These are phyloP conservation scores for Aspergillus sergii DNA, from an alignment of 2,329 filamentous ascomycete species.

Conservation along the genomic window DNA sequence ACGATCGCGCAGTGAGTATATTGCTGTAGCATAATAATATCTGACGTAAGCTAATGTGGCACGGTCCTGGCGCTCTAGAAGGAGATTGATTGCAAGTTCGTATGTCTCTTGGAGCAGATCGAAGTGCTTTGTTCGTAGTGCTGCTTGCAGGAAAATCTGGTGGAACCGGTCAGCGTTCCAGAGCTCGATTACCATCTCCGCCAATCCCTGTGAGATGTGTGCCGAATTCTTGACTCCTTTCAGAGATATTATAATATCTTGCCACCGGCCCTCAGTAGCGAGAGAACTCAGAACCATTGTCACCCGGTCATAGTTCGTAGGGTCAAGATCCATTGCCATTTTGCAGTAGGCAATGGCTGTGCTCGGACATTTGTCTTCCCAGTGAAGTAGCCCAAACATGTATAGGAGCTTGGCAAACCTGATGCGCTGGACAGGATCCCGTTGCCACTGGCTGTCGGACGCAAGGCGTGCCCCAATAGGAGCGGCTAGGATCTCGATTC, in stretches of 20 bases:
- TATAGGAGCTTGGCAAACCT: not conserved
- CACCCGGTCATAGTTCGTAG: not conserved
- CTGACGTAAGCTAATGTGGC: conserved; percentile 17
- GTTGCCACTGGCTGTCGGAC: not conserved
- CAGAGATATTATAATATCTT: not conserved
- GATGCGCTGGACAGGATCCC: not conserved
- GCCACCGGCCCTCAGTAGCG: conserved; percentile 2
- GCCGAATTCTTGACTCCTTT: not conserved
- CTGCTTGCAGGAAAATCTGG: conserved; percentile 16
- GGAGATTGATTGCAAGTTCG: conserved; percentile 20
- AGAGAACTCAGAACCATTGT: not conserved
- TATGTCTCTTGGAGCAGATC: conserved; percentile 24
- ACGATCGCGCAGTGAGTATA: conserved; percentile 13
- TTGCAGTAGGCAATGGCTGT: not conserved
- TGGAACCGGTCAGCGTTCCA: conserved; percentile 18
- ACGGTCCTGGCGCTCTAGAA: conserved; percentile 7
- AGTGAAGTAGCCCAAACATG: not conserved
- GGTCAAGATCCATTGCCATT: not conserved
- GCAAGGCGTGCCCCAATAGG: not conserved
- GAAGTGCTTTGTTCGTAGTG: conserved; percentile 20
- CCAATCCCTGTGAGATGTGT: not conserved
- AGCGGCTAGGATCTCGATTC: conserved; percentile 15
- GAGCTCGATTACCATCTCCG: conserved; percentile 17
- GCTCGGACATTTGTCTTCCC: not conserved
- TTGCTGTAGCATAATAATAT: conserved; percentile 19